Conservation (phyloP, 345 rosid species). For the Populus alba region DNA sequence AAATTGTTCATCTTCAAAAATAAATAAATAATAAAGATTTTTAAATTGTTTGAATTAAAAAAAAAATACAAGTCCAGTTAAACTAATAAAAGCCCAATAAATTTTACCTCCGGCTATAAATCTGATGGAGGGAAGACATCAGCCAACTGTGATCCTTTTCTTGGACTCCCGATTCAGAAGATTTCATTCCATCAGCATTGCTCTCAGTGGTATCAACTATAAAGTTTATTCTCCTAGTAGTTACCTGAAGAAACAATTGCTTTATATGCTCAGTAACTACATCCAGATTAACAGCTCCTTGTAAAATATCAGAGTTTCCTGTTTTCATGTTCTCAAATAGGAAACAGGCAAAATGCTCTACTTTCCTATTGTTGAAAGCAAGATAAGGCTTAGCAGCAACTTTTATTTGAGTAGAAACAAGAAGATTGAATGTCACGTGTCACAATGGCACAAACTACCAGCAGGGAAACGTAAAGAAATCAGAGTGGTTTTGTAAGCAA, state of each 20-base stretch:
- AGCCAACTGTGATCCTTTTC: slow-evolving; percentile 88
- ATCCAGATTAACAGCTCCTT: background rate
- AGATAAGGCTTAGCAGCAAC: background rate
- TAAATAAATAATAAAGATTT: background rate
- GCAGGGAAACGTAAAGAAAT: background rate
- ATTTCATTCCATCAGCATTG: slow-evolving; percentile 44
- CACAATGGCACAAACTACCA: background rate
- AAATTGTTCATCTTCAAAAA: slow-evolving; percentile 4
- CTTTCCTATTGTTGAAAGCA: slow-evolving; percentile 1
- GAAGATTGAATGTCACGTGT: background rate
- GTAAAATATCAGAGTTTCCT: background rate
- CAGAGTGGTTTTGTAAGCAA: background rate
- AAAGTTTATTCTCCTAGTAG: slow-evolving; percentile 86
- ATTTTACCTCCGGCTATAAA: slow-evolving; percentile 85
- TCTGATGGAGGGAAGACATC: slow-evolving; percentile 85
- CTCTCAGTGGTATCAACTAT: slow-evolving; percentile 62
- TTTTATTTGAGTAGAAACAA: background rate
- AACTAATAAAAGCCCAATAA: background rate
- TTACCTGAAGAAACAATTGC: slow-evolving; percentile 51
- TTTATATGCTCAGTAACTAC: background rate
- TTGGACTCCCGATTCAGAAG: slow-evolving; percentile 46
- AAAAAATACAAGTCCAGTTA: background rate
- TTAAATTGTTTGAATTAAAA: background rate
- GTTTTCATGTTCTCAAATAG: slow-evolving; percentile 7
- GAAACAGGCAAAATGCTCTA: background rate